Conservation (phyloP, 2,329 filamentous ascomycete species). For the Trichoderma sp. region DNA sequence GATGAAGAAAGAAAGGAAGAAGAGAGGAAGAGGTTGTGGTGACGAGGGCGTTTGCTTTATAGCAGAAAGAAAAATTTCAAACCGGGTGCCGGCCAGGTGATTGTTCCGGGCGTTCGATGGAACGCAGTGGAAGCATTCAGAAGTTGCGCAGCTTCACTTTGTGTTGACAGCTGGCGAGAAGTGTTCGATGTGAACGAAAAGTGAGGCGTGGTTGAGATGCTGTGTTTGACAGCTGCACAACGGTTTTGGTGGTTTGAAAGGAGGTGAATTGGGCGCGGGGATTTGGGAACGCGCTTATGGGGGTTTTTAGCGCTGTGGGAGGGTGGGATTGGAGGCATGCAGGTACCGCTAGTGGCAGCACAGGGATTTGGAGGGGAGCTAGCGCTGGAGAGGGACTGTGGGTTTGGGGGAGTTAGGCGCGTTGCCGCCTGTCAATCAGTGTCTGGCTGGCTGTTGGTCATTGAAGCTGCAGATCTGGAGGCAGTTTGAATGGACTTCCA, state of each 20-base stretch:
- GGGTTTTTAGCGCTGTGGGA: constrained; percentile 6
- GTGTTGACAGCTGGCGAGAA: not conserved
- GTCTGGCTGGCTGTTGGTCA: not conserved
- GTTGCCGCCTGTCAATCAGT: not conserved
- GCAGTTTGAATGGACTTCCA: not conserved
- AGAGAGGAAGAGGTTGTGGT: not conserved
- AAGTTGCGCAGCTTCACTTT: not conserved
- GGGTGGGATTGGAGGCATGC: not conserved
- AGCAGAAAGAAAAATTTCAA: not conserved
- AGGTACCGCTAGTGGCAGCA: not conserved
- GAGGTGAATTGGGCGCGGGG: constrained; percentile 1
- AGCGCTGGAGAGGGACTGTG: not conserved
- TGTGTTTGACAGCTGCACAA: not conserved
- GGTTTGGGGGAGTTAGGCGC: not conserved
- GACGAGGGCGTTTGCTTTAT: not conserved
- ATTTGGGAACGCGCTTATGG: constrained; percentile 10
- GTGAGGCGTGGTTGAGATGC: not conserved
- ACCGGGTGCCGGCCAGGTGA: not conserved
- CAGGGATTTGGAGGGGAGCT: not conserved
- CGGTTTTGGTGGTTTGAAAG: not conserved
- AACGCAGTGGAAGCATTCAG: not conserved
- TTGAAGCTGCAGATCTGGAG: not conserved
- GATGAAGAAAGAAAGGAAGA: not conserved
- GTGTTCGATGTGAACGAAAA: constrained; percentile 1
- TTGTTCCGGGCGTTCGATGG: constrained; percentile 4